Base-by-base conservation (phyloP, 2,329 filamentous ascomycete species). In the Penicillium sp. region DNA sequence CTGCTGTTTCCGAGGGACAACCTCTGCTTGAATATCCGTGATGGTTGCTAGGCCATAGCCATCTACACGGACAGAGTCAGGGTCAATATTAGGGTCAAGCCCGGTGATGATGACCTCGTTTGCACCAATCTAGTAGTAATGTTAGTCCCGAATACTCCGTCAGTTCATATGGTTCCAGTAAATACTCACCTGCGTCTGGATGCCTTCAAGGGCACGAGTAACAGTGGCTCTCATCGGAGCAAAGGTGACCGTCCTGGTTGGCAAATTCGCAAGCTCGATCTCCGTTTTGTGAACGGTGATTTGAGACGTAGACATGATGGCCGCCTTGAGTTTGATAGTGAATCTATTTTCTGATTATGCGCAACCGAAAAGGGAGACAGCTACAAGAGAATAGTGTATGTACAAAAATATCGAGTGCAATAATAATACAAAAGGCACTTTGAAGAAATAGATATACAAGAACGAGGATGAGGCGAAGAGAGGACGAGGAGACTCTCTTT, bases 151-250 rank as follows among this genome's bases (percentile, higher is more conserved):
- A 12, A 20, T 47, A n/a, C 3, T 47, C 20, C 12, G 18, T 18
- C 9, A 42, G 20, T 20, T 5, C 9, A 16, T 42, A 20, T 14
- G 38, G n/a, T n/a, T 18, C n/a, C 3, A 4, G 14, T 1, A n/a
- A 59, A 46, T 43, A 46, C 66, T 60, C 66, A 78, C 74, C 65
- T 77, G 74, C 20, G 85, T 74, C 1, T 65, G 63, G 16, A 87
- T 72, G 61, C 35, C 43, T 49, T 81, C 80, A 65, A 88, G 79
- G 53, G 86, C 82, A 24, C 85, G 79, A 12, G 81, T 77, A 28
- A 88, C 69, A 48, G 85, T 84, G 1, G 85, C 86, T 60, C 81
- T 75, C 1, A 76, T 75, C 0, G 85, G 85, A 58, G 86, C 87
- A 42, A 89, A 77, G 0, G 81, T 84, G 16, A 89, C 84, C 0